Percentiles rank a stretch among this genome's conserved stretches.
These are phyloP conservation scores for Peterozyma xylosa DNA, from an alignment of 805 yeast species.

Conservation along the genomic window DNA sequence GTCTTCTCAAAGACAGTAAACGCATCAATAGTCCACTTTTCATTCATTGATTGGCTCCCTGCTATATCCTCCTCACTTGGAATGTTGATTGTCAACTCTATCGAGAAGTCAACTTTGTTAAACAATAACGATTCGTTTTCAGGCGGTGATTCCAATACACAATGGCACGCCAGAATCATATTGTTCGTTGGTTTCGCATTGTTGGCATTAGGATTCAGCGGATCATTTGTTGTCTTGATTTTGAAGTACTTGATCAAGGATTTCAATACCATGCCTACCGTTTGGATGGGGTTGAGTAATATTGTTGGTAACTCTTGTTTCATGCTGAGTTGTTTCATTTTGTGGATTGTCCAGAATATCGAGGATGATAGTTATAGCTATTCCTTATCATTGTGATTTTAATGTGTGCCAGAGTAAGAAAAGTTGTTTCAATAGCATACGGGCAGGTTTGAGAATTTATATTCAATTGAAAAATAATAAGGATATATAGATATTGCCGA, in stretches of 20 bases:
- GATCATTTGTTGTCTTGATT: conserved; percentile 81
- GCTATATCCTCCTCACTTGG: conserved; percentile 83
- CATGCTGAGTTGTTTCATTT: conserved; percentile 79
- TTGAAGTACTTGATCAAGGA: conserved; percentile 77
- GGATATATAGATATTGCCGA: no score
- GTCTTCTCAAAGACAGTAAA: conserved; percentile 78
- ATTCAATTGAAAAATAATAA: no score
- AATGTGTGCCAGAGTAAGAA: background rate
- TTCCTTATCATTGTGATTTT: conserved; percentile 61
- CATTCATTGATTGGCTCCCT: conserved; percentile 95
- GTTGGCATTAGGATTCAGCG: conserved; percentile 91
- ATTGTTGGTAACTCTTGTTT: conserved; percentile 72
- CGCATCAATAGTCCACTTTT: conserved; percentile 80
- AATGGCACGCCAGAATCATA: conserved; percentile 92
- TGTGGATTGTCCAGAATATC: conserved; percentile 93
- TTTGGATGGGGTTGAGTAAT: conserved; percentile 91
- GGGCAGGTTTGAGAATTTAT: no score
- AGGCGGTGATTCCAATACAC: conserved; percentile 37
- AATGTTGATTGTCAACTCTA: conserved; percentile 72
- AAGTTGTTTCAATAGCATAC: no score
- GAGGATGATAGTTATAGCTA: conserved; percentile 90
- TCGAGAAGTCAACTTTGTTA: conserved; percentile 59
- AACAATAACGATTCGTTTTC: conserved; percentile 22
- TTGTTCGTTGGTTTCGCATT: conserved; percentile 88
- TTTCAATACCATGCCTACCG: conserved; percentile 70